These are phyloP conservation scores for Neurospora sp. DNA, from an alignment of 495 filamentous ascomycete genomes.

Conservation along the genomic window DNA sequence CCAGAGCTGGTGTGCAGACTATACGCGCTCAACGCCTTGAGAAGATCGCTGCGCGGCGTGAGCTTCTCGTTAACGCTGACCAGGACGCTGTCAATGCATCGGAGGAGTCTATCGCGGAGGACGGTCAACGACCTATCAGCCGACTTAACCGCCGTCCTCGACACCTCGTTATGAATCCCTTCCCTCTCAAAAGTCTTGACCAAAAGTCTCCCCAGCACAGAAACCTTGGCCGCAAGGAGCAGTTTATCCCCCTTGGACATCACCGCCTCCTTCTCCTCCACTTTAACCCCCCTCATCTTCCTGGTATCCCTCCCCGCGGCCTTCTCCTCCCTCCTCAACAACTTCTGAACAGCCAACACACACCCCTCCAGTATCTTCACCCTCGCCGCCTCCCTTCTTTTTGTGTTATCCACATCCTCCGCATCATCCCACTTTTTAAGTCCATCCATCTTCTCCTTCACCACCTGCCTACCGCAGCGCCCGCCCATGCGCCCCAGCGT, in stretches of 20 bases:
- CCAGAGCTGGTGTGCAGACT: conserved; percentile 74
- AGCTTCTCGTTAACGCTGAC: conserved; percentile 23
- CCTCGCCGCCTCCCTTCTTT: conserved; percentile 21
- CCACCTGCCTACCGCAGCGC: conserved; percentile 61
- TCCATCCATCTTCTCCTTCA: conserved; percentile 59
- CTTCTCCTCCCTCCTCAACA: conserved; percentile 32
- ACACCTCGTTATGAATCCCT: conserved; percentile 24
- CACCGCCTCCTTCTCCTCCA: neutral
- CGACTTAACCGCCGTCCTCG: conserved; percentile 45
- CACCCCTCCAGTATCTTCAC: conserved; percentile 32
- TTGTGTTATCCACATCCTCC: conserved; percentile 8
- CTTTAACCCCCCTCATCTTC: conserved; percentile 21
- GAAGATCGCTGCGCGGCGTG: conserved; percentile 41
- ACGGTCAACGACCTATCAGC: conserved; percentile 51
- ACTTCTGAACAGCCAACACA: conserved; percentile 22
- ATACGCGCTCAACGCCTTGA: conserved; percentile 68
- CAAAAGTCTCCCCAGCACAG: conserved; percentile 58
- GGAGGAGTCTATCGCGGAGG: conserved; percentile 45
- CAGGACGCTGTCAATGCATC: conserved; percentile 58
- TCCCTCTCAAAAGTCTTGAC: conserved; percentile 27
- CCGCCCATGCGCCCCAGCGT: conserved; percentile 61
- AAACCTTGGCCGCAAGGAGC: conserved; percentile 65
- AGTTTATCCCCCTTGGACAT: conserved; percentile 34
- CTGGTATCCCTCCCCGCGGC: conserved; percentile 10
- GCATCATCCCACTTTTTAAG: conserved; percentile 16